phyloP scores from a whole-genome alignment of 2,329 filamentous ascomycete genomes.

The Colletotrichum melonis region DNA sequence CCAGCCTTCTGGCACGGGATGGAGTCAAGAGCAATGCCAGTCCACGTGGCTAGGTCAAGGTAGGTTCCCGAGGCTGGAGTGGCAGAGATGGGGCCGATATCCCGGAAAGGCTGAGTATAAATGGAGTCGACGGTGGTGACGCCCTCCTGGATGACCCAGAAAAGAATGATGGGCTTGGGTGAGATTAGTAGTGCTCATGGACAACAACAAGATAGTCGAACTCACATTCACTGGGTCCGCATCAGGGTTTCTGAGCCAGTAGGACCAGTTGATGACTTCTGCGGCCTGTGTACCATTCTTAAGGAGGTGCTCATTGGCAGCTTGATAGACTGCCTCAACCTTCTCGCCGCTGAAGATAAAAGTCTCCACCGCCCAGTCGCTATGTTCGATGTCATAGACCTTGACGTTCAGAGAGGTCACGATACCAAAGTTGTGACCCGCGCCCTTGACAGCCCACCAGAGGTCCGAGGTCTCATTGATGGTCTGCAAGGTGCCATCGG shows the following conservation, averaged over 20 bases:
- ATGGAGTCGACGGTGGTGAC: constrained; percentile 51
- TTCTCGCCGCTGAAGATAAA: constrained; percentile 60
- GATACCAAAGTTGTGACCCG: constrained; percentile 70
- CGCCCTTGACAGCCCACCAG: constrained; percentile 68
- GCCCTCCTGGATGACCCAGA: constrained; percentile 57
- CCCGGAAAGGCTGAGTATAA: constrained; percentile 56
- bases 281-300: constrained; percentile 54
- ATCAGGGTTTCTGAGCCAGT: constrained; percentile 54
- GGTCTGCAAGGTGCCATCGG: constrained; percentile 55
- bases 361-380: constrained; percentile 55
- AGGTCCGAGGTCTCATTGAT: constrained; percentile 59
- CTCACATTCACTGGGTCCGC: constrained; percentile 54
- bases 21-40: constrained; percentile 49
- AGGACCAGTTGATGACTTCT: constrained; percentile 62
- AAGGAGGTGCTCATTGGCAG: constrained; percentile 57
- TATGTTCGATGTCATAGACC: constrained; percentile 57
- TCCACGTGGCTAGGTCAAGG: constrained; percentile 56
- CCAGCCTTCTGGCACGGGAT: constrained; percentile 55
- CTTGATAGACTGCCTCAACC: constrained; percentile 58
- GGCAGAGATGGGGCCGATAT: constrained; percentile 51
- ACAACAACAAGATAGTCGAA: not conserved
- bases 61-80: constrained; percentile 52
- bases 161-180: constrained; percentile 50
- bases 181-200: not conserved
- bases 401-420: constrained; percentile 61